Evolutionary conservation across 345 rosid species (phyloP).

Genomic region (Rhodomyrtus tomentosa): DNA sequence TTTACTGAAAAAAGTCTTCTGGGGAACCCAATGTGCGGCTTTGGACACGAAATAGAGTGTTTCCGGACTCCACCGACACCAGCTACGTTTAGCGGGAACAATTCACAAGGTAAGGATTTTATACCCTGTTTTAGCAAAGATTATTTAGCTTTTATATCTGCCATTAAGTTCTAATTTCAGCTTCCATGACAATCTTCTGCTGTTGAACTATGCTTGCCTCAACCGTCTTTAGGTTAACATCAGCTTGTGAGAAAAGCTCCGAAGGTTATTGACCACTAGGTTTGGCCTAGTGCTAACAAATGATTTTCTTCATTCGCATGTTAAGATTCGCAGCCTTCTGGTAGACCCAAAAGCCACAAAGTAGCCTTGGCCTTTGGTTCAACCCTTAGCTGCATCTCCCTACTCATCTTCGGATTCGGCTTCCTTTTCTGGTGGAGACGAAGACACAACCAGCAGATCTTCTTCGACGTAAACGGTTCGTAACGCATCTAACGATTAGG

Average conservation of each 20-base stretch:
- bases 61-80: slow-evolving; percentile 42
- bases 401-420: slow-evolving; percentile 50
- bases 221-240: background rate
- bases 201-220: background rate
- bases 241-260: background rate
- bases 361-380: slow-evolving; percentile 62
- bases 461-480: slow-evolving; percentile 80
- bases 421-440: slow-evolving; percentile 77
- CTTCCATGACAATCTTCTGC: background rate
- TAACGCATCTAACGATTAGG: background rate
- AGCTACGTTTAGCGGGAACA: slow-evolving; percentile 25
- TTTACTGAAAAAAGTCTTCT: slow-evolving; percentile 30
- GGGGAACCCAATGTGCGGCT: slow-evolving; percentile 80
- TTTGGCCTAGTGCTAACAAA: slow-evolving; percentile 1
- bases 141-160: background rate
- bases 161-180: background rate
- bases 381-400: slow-evolving; percentile 52
- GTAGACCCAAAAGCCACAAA: slow-evolving; percentile 39
- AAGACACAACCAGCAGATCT: slow-evolving; percentile 70
- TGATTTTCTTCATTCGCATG: background rate
- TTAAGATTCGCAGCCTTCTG: slow-evolving; percentile 37
- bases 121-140: background rate
- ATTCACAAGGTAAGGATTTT: slow-evolving; percentile 36
- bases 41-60: slow-evolving; percentile 52
- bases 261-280: background rate